phyloP scores from a whole-genome alignment of 2,329 filamentous ascomycete species.

The Emmonsia crescens region DNA sequence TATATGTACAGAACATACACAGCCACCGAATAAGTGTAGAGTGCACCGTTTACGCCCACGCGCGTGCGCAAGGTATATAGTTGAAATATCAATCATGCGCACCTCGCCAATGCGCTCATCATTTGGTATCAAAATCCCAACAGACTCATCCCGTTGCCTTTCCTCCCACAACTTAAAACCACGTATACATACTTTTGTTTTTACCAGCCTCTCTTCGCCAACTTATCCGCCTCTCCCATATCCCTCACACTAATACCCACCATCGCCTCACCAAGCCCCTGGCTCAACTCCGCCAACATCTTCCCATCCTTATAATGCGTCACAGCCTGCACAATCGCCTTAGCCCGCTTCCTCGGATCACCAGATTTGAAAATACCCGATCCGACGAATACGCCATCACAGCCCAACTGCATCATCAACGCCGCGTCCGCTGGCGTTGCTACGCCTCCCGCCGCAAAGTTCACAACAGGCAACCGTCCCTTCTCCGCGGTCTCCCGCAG shows the following conservation, averaged over 20 bases:
- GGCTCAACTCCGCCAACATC: constrained; percentile 76
- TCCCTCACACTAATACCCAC: constrained; percentile 80
- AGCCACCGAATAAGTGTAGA: background rate
- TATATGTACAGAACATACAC: background rate
- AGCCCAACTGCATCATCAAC: constrained; percentile 98
- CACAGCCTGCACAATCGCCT: constrained; percentile 87
- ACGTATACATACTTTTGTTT: too few relatives aligned
- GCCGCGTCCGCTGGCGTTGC: constrained; percentile 97
- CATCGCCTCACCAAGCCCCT: constrained; percentile 93
- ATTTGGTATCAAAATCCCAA: background rate
- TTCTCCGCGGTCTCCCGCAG: constrained; percentile 79
- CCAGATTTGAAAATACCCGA: constrained; percentile 96
- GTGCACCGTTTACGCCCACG: background rate
- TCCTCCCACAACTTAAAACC: too few relatives aligned
- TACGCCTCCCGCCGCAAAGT: constrained; percentile 97
- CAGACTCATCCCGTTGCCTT: background rate
- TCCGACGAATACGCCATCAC: constrained; percentile 95
- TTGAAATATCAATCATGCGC: background rate
- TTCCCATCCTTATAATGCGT: constrained; percentile 81
- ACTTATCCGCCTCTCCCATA: constrained; percentile 65
- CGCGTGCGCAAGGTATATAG: background rate
- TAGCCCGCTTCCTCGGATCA: constrained; percentile 77
- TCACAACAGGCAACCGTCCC: constrained; percentile 84
- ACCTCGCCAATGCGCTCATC: background rate
- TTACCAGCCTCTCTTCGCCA: constrained; percentile 80